Evolutionary conservation across 495 filamentous ascomycete genomes (phyloP), one percentile per base, ranked within the genome.

Genomic region (Aspergillus taichungensis): DNA sequence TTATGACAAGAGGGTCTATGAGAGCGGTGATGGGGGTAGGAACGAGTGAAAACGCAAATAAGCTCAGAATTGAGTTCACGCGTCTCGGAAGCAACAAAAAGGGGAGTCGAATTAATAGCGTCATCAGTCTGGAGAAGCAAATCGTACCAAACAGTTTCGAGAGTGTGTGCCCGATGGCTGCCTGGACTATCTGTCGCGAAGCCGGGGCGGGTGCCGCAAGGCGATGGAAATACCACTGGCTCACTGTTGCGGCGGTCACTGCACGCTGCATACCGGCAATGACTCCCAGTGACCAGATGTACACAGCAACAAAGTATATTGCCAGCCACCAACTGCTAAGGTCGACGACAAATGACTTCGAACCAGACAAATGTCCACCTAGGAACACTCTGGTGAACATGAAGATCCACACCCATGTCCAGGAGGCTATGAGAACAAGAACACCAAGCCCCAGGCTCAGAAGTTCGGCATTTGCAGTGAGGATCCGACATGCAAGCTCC

Each of bases 201-300:
- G 84, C 78, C 8, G 87, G 78, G 13, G 84, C 74, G 8, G 92
- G 88, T 31, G 80, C 78, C 14, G 80, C 77, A 43, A 94, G 82
- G 42, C 92, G 86, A 64, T 97, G 91, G 64, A 97, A 98, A 61
- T 98, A 98, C 92, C 92, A 98, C 61, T 98, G 94, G 13, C 84
- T 90, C 31, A 97, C 92, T 8, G 91, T 94, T 39, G 94, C 94
- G 36, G 90, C 89, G 11, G 92, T 95, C 13, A 89, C 89, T 34
- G 87, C 77, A 45, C 92, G 83, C 57, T 97, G 91, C 13, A 97
- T 75, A 29, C 88, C 88, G 28, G 84, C 78, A 54, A 89, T 76
- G 43, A 97, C 77, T 13, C 84, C 84, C 13, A 96, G 71, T 1
- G 89, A 94, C 92, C 92, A 98, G 47, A 97, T 73, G 56, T 95